Percentiles rank a stretch among this genome's conserved stretches.
phyloP scores from a whole-genome alignment of 768 basidiomycete species.

The Tulasnella calospora region DNA sequence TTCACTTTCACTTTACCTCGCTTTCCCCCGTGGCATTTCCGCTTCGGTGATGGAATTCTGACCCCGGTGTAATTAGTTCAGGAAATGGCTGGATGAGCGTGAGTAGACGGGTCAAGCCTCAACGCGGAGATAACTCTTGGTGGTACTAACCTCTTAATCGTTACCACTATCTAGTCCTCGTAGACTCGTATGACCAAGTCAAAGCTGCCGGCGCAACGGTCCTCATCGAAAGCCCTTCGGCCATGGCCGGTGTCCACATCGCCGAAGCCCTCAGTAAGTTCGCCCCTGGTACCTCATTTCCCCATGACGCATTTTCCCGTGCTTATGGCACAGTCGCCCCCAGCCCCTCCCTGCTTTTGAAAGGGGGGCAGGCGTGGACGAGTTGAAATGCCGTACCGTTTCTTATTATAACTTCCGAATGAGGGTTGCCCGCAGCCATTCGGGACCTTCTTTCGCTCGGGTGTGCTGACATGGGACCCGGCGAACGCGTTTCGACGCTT shows the following conservation, averaged over 20 bases:
- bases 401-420: not conserved
- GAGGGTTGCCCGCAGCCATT: not conserved
- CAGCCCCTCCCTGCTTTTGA: not conserved
- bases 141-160: not conserved
- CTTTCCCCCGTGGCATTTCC: not conserved
- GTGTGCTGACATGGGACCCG: no score
- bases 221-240: slow-evolving; percentile 60
- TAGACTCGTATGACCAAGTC: slow-evolving; percentile 60
- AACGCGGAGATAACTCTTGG: not conserved
- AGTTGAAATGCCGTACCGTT: not conserved
- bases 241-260: slow-evolving; percentile 68
- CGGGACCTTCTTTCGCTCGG: not conserved
- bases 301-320: not conserved
- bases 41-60: slow-evolving; percentile 10
- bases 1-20: not conserved
- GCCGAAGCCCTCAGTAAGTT: slow-evolving; percentile 56
- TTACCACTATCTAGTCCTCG: slow-evolving; percentile 42
- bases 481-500: not conserved
- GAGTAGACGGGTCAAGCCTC: slow-evolving; percentile 31
- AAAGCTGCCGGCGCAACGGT: slow-evolving; percentile 54
- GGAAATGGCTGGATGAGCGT: slow-evolving; percentile 63
- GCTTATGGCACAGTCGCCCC: not conserved
- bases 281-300: not conserved
- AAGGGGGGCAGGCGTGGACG: not conserved
- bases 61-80: slow-evolving; percentile 41